phyloP scores from a whole-genome alignment of 2,329 filamentous ascomycete species.

The Aspergillus sp. region DNA sequence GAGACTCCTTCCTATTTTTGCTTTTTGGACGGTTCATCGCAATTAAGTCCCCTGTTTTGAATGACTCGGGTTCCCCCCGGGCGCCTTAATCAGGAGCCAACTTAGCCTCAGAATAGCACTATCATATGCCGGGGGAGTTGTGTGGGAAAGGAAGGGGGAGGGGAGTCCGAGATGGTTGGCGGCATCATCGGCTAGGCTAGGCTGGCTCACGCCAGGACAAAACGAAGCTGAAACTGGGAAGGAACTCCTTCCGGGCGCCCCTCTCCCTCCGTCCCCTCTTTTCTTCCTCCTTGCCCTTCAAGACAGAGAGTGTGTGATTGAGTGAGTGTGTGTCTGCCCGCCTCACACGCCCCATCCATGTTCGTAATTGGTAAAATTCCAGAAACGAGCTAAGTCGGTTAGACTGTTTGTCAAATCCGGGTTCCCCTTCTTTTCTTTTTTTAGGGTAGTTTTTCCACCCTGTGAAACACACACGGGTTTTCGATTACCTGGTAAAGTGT shows the following conservation, averaged over 20 bases:
- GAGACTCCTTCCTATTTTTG: background rate
- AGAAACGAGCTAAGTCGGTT: slow-evolving; percentile 20
- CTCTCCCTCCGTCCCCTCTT: background rate
- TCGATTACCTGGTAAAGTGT: background rate
- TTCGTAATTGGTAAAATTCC: slow-evolving; percentile 21
- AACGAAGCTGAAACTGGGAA: slow-evolving; percentile 23
- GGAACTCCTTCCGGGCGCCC: background rate
- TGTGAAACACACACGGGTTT: background rate
- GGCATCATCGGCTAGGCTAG: slow-evolving; percentile 2
- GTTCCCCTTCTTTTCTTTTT: slow-evolving; percentile 7
- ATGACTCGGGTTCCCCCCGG: slow-evolving; percentile 1
- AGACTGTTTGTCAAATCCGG: slow-evolving; percentile 6
- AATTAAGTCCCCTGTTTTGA: background rate
- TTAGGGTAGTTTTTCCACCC: background rate
- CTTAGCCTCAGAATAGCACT: background rate
- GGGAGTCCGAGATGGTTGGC: background rate
- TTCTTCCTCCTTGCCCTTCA: background rate
- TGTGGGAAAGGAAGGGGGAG: background rate
- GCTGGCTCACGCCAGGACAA: slow-evolving; percentile 7
- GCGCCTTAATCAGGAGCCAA: background rate
- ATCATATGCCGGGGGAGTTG: background rate
- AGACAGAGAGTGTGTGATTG: too few species aligned
- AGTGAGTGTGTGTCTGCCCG: too few species aligned
- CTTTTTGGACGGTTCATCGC: slow-evolving; percentile 9
- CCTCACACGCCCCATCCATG: background rate